Base-by-base conservation (phyloP, 202 grass and related monocot species). In the Brachypodium distachyon region DNA sequence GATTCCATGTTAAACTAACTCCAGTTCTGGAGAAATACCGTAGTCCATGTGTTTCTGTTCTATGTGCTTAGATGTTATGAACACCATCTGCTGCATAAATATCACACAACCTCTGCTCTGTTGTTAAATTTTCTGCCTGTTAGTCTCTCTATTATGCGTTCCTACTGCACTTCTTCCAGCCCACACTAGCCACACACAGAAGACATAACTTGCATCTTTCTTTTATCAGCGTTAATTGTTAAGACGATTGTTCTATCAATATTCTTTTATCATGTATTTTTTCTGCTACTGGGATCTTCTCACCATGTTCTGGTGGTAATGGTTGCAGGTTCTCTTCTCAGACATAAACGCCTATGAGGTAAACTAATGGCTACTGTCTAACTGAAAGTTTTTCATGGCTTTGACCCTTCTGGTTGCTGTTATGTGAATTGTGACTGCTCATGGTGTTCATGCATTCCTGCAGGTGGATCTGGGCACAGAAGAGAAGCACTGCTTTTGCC, bases 301-400 rank as follows among this genome's bases (percentile, higher is more conserved):
- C 48, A 88, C 14, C 56, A 33, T 76, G n/a, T 63, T 81, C 5
- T 62, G 2, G 6, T 44, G 87, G 63, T 39, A 17, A 61, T 72
- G 44, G 17, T 84, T 76, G 32, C 85, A 99, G 96, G 96, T 99
- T 61, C 82, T 99, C 9, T 99, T 99, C 75, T 99, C 96, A 22
- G 92, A 99, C 50, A 89, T 99, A 27, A 99, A 87, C 64, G 89
- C 92, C 6, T 93, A 99, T 21, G 96, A 99, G 92, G 96, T 99
- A 89, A 66, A 61, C 43, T 12, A 13, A 41, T 73, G 23, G 19
- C 27, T 46, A 26, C 41, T 65, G 2, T 23, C 40, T 56, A 54
- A 41, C 43, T 42, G 34, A 34, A 47, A 7, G 0, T 29, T 33
- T 28, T 41, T 25, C 1, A 2, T 71, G 8, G 36, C n/a, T 38